Percentiles rank a stretch among this genome's conserved stretches.
Evolutionary conservation across 2,329 filamentous ascomycete genomes (phyloP).

Genomic region (Trematosphaeria pertusa): DNA sequence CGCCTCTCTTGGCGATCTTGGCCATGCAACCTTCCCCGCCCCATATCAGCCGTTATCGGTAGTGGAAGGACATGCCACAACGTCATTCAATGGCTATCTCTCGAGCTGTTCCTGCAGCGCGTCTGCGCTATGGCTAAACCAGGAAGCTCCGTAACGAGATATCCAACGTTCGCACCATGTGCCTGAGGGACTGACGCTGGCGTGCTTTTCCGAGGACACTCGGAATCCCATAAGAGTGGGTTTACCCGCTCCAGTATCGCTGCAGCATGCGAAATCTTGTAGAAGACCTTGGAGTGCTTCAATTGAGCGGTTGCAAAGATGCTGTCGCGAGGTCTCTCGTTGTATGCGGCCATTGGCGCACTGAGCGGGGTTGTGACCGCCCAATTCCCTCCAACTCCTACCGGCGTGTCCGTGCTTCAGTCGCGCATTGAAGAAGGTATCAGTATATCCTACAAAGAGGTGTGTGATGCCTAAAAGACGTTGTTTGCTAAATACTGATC

Average conservation of each 20-base stretch:
- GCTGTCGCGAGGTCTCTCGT: conserved; percentile 10
- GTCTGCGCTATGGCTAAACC: conserved; percentile 7
- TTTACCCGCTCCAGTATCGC: too few relatives aligned
- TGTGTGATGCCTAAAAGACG: conserved; percentile 12
- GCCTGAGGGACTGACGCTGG: not conserved
- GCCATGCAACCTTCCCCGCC: conserved; percentile 7
- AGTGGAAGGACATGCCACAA: not conserved
- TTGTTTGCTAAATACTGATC: not conserved
- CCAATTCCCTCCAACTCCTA: conserved; percentile 50
- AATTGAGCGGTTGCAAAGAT: conserved; percentile 12
- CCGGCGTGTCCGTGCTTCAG: conserved; percentile 47
- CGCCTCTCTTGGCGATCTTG: conserved; percentile 3
- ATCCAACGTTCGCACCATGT: not conserved
- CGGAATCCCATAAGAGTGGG: too few relatives aligned
- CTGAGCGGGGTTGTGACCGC: conserved; percentile 25
- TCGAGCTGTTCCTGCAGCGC: conserved; percentile 2
- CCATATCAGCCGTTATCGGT: not conserved
- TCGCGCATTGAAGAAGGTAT: conserved; percentile 50
- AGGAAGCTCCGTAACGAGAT: conserved; percentile 9
- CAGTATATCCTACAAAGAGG: conserved; percentile 55
- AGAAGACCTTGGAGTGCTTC: too few relatives aligned
- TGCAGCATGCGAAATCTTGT: too few relatives aligned
- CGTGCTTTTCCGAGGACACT: not conserved
- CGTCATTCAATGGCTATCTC: conserved; percentile 4
- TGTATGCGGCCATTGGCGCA: conserved; percentile 21